These are phyloP conservation scores for Dryas drummondii DNA, from an alignment of 306 rosid species.

Conservation along the genomic window DNA sequence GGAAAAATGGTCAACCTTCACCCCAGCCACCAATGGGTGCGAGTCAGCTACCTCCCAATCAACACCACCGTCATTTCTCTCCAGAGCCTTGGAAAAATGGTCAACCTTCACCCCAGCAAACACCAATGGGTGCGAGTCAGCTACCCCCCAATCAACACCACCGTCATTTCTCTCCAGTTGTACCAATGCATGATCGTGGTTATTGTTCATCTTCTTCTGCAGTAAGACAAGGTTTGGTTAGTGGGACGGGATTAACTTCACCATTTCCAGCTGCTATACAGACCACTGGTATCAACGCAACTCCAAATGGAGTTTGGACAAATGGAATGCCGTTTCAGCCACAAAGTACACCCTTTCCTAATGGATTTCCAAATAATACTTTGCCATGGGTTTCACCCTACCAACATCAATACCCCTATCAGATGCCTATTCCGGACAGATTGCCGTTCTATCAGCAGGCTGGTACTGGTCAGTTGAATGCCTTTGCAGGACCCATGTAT, in stretches of 20 bases:
- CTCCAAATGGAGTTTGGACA: conserved; percentile 54
- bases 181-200: conserved; percentile 29
- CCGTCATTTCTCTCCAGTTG: conserved; percentile 28
- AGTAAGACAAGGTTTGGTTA: conserved; percentile 36
- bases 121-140: conserved; percentile 18
- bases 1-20: conserved; percentile 34
- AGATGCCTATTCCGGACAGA: conserved; percentile 44
- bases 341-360: conserved; percentile 41
- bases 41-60: conserved; percentile 27
- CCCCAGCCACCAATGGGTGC: conserved; percentile 14
- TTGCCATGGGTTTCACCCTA: conserved; percentile 52
- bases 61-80: conserved; percentile 23
- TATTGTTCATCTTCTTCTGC: conserved; percentile 37
- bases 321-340: conserved; percentile 48
- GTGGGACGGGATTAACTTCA: conserved; percentile 37
- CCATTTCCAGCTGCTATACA: conserved; percentile 38
- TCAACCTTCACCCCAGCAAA: conserved; percentile 24
- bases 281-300: conserved; percentile 31
- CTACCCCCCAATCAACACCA: conserved; percentile 29
- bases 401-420: conserved; percentile 40
- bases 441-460: conserved; percentile 53
- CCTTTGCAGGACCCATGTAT: conserved; percentile 39
- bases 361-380: conserved; percentile 48
- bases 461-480: conserved; percentile 39
- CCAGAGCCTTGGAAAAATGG: conserved; percentile 8